Percentiles rank a stretch among this genome's conserved stretches.
Evolutionary conservation across 2,329 filamentous ascomycete species (phyloP).

Genomic region (Penicillium sp.): DNA sequence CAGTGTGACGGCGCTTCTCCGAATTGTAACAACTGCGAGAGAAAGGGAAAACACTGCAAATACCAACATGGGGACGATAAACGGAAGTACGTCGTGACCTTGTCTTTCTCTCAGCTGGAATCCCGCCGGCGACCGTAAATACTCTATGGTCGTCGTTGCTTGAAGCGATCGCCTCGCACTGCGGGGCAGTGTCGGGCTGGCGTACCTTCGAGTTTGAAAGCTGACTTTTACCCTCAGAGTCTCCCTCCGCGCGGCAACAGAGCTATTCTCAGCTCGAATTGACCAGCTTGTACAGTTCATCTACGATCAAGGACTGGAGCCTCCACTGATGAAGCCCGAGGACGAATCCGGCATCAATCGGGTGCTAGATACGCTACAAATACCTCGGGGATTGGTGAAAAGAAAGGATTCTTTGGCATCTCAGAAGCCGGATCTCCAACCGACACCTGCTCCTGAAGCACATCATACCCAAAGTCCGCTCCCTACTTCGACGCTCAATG

Average conservation of each 20-base stretch:
- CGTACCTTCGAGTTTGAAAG: neutral
- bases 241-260: constrained; percentile 23
- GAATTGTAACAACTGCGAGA: constrained; percentile 45
- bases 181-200: neutral
- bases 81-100: constrained; percentile 37
- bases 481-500: constrained; percentile 13
- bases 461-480: constrained; percentile 20
- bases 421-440: neutral
- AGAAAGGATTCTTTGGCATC: neutral
- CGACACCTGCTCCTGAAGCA: neutral
- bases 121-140: too few species aligned
- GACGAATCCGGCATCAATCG: constrained; percentile 45
- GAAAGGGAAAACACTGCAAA: constrained; percentile 44
- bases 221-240: constrained; percentile 18
- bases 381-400: constrained; percentile 8
- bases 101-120: neutral
- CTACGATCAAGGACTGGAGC: constrained; percentile 45
- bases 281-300: constrained; percentile 49
- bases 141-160: too few species aligned
- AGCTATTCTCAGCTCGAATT: constrained; percentile 43
- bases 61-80: constrained; percentile 46
- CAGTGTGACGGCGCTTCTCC: constrained; percentile 46
- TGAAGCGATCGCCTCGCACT: neutral
- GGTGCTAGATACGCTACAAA: constrained; percentile 41
- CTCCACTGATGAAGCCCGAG: constrained; percentile 45